A percentile compares a stretch with the other conserved stretches of the same genome.
These are phyloP conservation scores for Colletotrichum australisinense DNA, from an alignment of 2,329 filamentous ascomycete species.

Conservation along the genomic window DNA sequence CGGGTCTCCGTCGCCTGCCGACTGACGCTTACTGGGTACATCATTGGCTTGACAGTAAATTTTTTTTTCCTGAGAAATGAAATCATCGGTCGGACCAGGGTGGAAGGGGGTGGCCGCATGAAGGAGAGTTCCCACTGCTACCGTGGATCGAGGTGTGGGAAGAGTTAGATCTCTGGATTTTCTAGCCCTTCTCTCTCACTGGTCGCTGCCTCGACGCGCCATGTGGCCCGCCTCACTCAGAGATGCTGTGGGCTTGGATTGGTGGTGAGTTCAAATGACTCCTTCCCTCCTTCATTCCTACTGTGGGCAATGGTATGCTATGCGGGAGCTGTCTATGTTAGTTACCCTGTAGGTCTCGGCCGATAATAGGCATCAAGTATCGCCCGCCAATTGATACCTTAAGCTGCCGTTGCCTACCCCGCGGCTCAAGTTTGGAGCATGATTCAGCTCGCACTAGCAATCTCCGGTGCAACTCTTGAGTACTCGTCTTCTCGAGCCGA, in stretches of 20 bases:
- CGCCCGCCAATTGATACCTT: not conserved
- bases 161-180: slow-evolving; percentile 29
- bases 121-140: slow-evolving; percentile 26
- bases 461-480: slow-evolving; percentile 9
- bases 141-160: slow-evolving; percentile 34
- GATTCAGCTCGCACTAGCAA: not conserved
- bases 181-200: slow-evolving; percentile 16
- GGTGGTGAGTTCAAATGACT: not conserved
- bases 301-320: not conserved
- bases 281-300: not conserved
- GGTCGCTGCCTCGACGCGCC: not conserved
- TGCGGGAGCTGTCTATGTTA: not conserved
- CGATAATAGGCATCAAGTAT: not conserved
- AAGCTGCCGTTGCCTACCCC: not conserved
- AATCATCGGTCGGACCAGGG: slow-evolving; percentile 29
- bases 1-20: not conserved
- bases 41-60: slow-evolving; percentile 1
- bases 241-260: not conserved
- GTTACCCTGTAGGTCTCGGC: not conserved
- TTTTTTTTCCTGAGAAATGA: slow-evolving; percentile 3
- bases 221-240: slow-evolving; percentile 9
- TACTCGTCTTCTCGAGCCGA: not conserved
- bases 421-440: not conserved
- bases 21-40: slow-evolving; percentile 1
- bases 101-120: slow-evolving; percentile 19